phyloP scores from a whole-genome alignment of 2,329 filamentous ascomycete genomes.

The Lachnellula hyalina region DNA sequence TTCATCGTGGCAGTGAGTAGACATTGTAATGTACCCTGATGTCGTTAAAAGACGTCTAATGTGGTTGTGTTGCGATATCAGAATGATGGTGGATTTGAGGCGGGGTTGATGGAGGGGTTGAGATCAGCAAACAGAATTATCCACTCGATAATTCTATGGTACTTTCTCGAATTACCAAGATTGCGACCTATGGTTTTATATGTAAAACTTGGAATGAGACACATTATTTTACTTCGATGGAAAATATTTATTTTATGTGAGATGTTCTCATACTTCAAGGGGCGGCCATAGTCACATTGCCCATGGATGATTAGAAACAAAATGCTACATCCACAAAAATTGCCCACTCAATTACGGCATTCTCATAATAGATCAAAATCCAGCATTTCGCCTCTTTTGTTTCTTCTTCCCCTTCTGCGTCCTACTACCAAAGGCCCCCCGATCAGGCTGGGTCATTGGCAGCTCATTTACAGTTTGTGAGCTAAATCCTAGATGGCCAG shows the following conservation, averaged over 20 bases:
- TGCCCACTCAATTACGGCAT: too few species aligned
- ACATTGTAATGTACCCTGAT: slow-evolving; percentile 26
- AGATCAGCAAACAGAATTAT: neutral
- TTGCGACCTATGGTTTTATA: too few species aligned
- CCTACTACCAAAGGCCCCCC: slow-evolving; percentile 43
- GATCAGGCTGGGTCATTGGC: slow-evolving; percentile 41
- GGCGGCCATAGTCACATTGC: too few species aligned
- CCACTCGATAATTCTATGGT: too few species aligned
- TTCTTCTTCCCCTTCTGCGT: slow-evolving; percentile 38
- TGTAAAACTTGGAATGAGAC: too few species aligned
- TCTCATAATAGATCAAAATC: slow-evolving; percentile 18
- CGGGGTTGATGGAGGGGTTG: slow-evolving; percentile 18
- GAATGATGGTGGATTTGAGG: neutral
- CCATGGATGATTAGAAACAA: too few species aligned
- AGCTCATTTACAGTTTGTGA: slow-evolving; percentile 27
- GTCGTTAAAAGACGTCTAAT: neutral
- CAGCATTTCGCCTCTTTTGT: slow-evolving; percentile 29
- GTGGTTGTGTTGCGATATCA: neutral
- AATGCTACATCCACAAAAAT: too few species aligned
- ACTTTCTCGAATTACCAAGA: too few species aligned
- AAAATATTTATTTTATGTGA: too few species aligned
- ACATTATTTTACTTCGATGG: too few species aligned
- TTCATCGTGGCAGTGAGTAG: slow-evolving; percentile 44
- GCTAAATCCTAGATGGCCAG: slow-evolving; percentile 17
- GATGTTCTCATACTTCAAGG: too few species aligned